Conservation (phyloP, 2,329 filamentous ascomycete species). For the Diaporthe capsici region DNA sequence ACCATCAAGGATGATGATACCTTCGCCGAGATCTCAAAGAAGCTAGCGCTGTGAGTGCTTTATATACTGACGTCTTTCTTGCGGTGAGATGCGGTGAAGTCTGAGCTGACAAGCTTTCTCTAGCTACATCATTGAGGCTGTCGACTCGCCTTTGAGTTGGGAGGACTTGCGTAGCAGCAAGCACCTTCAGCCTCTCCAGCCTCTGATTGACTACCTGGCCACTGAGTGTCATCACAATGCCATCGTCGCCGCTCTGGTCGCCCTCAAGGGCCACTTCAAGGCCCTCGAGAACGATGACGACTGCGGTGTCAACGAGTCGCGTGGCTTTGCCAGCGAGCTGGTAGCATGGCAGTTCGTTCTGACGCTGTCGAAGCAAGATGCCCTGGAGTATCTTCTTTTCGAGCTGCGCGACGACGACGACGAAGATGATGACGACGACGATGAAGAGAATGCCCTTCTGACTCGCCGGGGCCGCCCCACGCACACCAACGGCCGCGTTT, state of each 20-base stretch:
- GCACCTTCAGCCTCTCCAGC: constrained; percentile 33
- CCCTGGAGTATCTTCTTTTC: constrained; percentile 37
- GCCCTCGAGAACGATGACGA: constrained; percentile 35
- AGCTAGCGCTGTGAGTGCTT: constrained; percentile 34
- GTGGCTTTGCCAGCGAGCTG: constrained; percentile 35
- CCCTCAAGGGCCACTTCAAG: constrained; percentile 37
- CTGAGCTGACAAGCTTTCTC: neutral
- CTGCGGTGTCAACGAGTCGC: constrained; percentile 33
- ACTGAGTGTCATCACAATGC: constrained; percentile 35
- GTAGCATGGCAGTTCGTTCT: constrained; percentile 39
- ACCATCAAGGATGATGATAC: constrained; percentile 27
- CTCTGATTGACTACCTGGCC: constrained; percentile 36
- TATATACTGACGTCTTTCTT: neutral
- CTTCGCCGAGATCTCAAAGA: constrained; percentile 38
- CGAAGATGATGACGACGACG: neutral
- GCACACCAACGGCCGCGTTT: constrained; percentile 3
- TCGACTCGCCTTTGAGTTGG: constrained; percentile 34
- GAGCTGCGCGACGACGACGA: constrained; percentile 32
- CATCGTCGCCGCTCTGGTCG: constrained; percentile 31
- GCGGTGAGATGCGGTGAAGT: neutral
- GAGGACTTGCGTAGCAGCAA: constrained; percentile 37
- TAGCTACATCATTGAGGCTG: constrained; percentile 37
- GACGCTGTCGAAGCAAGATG: constrained; percentile 34
- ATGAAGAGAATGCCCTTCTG: constrained; percentile 35
- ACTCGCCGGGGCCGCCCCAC: constrained; percentile 7